Conservation (phyloP, 306 rosid genomes). For the Herpetospermum pedunculosum region DNA sequence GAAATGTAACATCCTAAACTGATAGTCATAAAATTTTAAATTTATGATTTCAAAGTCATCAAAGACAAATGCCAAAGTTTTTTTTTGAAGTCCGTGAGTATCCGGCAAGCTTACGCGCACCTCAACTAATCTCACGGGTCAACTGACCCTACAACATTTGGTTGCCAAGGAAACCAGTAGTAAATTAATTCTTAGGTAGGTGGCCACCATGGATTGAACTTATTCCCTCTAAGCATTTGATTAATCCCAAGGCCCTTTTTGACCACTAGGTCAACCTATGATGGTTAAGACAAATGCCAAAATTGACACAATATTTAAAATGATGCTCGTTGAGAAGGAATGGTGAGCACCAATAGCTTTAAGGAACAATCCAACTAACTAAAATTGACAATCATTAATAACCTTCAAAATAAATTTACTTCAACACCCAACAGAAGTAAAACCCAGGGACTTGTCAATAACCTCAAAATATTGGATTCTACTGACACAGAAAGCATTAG, state of each 20-base stretch:
- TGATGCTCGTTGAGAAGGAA: not conserved
- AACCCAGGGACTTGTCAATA: not conserved
- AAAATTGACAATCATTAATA: not conserved
- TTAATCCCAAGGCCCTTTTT: too few species aligned
- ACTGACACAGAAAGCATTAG: not conserved
- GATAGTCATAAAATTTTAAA: not conserved
- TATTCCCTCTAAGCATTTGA: too few species aligned
- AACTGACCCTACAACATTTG: too few species aligned
- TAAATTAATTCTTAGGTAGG: too few species aligned
- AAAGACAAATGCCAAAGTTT: not conserved
- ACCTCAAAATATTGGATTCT: not conserved
- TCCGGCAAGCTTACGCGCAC: too few species aligned
- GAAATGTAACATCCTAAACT: not conserved
- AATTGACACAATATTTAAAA: not conserved
- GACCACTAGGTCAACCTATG: too few species aligned
- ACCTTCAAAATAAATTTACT: not conserved
- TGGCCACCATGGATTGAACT: too few species aligned
- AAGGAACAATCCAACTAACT: not conserved
- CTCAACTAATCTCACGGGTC: too few species aligned
- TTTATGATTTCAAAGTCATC: not conserved
- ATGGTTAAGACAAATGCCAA: not conserved
- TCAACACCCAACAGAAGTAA: not conserved
- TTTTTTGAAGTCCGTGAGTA: too few species aligned
- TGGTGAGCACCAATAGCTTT: not conserved
- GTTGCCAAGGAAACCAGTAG: too few species aligned